phyloP scores from a whole-genome alignment of 306 rosid species.

The Nissolia schottii region DNA sequence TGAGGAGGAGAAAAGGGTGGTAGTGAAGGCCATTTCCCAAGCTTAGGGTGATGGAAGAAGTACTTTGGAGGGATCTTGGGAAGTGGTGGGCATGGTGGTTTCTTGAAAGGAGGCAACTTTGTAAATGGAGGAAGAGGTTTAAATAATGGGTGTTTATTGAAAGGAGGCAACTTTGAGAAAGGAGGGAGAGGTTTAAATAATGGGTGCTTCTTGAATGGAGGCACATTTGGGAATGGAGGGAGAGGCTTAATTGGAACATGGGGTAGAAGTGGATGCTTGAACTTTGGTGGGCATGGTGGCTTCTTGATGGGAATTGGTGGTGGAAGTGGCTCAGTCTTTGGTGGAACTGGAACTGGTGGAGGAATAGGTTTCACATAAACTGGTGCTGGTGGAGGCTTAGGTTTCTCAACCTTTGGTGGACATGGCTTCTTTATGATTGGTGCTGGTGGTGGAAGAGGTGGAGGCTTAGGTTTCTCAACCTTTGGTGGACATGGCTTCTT shows the following conservation, averaged over 20 bases:
- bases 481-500: neutral
- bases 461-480: neutral
- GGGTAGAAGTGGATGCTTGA: constrained; percentile 26
- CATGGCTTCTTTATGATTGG: too few species aligned
- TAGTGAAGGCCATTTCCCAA: constrained; percentile 34
- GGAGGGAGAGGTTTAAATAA: constrained; percentile 19
- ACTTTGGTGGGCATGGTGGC: constrained; percentile 33
- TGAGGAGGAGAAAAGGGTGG: constrained; percentile 35
- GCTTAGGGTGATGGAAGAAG: constrained; percentile 49
- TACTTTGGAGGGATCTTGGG: constrained; percentile 29
- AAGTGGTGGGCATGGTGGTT: constrained; percentile 2
- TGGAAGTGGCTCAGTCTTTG: neutral
- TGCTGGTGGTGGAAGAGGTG: neutral
- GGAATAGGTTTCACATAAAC: constrained; percentile 18
- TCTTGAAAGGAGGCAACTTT: constrained; percentile 31
- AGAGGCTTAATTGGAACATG: constrained; percentile 1
- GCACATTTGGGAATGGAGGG: constrained; percentile 11
- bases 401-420: too few species aligned
- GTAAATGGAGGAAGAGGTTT: constrained; percentile 51
- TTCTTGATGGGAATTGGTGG: constrained; percentile 25
- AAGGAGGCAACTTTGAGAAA: constrained; percentile 25
- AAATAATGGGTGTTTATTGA: neutral
- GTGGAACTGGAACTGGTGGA: neutral
- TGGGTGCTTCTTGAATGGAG: constrained; percentile 18
- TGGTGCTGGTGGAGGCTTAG: constrained; percentile 19